Percentiles rank a stretch among this genome's conserved stretches.
Evolutionary conservation across 106 monocot genomes (phyloP).

Genomic region (Alisma plantagoaquatica): DNA sequence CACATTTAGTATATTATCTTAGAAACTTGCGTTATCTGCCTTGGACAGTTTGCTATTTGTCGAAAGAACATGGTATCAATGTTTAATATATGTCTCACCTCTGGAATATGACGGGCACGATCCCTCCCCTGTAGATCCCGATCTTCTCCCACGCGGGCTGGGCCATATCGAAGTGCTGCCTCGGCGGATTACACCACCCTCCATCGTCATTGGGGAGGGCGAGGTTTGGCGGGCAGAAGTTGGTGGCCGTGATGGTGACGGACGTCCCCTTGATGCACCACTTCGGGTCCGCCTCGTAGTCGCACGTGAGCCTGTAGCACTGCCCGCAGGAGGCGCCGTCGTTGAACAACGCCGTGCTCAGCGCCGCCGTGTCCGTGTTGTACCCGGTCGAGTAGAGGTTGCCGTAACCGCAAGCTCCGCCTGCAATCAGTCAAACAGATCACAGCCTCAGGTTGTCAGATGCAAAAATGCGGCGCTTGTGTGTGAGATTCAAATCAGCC

Average conservation of each 20-base stretch:
- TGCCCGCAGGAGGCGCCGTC: conserved; percentile 37
- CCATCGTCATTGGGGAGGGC: conserved; percentile 33
- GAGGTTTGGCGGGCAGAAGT: conserved; percentile 54
- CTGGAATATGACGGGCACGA: conserved; percentile 35
- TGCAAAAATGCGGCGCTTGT: neutral
- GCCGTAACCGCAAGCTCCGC: conserved; percentile 56
- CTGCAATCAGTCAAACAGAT: conserved; percentile 13
- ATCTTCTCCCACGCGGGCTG: conserved; percentile 60
- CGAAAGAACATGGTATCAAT: too few species aligned
- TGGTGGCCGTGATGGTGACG: conserved; percentile 42
- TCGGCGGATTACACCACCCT: conserved; percentile 61
- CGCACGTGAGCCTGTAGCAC: conserved; percentile 47
- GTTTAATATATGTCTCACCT: conserved; percentile 22
- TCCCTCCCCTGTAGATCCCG: conserved; percentile 39
- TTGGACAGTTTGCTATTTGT: too few species aligned
- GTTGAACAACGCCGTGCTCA: conserved; percentile 30
- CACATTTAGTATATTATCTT: too few species aligned
- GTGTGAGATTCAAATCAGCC: neutral
- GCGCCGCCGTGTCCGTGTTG: conserved; percentile 31
- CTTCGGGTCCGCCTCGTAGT: conserved; percentile 23
- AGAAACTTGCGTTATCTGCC: too few species aligned
- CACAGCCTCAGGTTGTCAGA: neutral
- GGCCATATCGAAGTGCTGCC: conserved; percentile 58
- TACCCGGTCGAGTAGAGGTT: conserved; percentile 41
- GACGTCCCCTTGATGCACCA: conserved; percentile 39